These are phyloP conservation scores for Umbelopsis isabellina DNA, from an alignment of 192 early-diverging fungal genomes.

Conservation along the genomic window DNA sequence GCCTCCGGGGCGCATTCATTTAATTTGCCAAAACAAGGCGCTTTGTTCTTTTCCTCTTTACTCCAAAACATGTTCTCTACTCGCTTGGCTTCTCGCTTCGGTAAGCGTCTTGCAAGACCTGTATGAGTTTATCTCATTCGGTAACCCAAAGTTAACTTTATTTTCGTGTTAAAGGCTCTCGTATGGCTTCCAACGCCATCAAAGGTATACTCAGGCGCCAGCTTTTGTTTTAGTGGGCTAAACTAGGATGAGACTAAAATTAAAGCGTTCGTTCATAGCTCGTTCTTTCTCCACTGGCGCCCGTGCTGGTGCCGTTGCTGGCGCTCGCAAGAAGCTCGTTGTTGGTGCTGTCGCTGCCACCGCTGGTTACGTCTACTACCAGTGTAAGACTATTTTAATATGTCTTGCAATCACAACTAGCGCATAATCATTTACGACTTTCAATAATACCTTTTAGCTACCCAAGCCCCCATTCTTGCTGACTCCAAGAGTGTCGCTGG, in stretches of 20 bases:
- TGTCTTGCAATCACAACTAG: not conserved
- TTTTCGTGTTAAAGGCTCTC: not conserved
- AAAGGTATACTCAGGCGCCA: not conserved
- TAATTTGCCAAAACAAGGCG: not conserved
- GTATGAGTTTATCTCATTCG: not conserved
- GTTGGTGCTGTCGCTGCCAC: constrained; percentile 32
- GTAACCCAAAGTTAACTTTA: not conserved
- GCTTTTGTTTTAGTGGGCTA: too few species aligned
- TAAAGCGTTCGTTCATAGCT: constrained; percentile 19
- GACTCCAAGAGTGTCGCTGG: constrained; percentile 49
- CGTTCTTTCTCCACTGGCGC: constrained; percentile 39
- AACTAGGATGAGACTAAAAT: not conserved
- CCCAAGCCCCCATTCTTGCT: constrained; percentile 36
- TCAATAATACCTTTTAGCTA: constrained; percentile 22
- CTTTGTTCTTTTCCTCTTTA: not conserved
- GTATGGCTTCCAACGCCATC: not conserved
- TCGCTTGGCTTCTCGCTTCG: constrained; percentile 17
- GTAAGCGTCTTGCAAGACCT: not conserved
- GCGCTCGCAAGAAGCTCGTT: constrained; percentile 27
- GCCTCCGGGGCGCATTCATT: not conserved
- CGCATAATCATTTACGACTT: not conserved
- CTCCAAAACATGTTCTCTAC: not conserved
- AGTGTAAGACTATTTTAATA: constrained; percentile 17
- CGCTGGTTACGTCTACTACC: constrained; percentile 32
- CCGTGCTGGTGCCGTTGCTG: constrained; percentile 31